Conservation (phyloP, 2,329 filamentous ascomycete species). For the Aspergillus fumigatus region DNA sequence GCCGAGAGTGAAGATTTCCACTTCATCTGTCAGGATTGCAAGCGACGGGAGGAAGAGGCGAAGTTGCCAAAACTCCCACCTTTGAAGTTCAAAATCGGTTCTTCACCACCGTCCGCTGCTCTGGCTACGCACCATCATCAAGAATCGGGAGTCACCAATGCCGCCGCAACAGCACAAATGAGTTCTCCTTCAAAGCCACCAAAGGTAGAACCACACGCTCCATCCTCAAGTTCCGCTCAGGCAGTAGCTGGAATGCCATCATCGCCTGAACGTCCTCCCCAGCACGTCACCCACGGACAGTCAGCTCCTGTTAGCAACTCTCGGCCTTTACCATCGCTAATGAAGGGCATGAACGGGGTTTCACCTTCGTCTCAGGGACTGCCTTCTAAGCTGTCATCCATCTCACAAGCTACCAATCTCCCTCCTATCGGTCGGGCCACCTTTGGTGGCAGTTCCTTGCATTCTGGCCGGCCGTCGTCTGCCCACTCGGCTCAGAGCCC, state of each 20-base stretch:
- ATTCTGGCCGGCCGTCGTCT: constrained; percentile 37
- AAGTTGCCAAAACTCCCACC: constrained; percentile 59
- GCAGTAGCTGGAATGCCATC: constrained; percentile 14
- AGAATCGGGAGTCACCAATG: constrained; percentile 22
- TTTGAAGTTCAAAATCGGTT: constrained; percentile 54
- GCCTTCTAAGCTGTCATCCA: constrained; percentile 22
- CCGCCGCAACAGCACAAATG: constrained; percentile 17
- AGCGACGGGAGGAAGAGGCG: constrained; percentile 59
- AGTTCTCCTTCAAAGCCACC: constrained; percentile 18
- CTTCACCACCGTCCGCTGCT: constrained; percentile 38
- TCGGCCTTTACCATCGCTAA: constrained; percentile 31
- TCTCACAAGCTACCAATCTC: constrained; percentile 27
- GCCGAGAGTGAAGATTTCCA: constrained; percentile 83
- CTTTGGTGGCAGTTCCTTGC: constrained; percentile 24
- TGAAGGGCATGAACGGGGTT: constrained; percentile 26
- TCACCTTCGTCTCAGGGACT: constrained; percentile 21
- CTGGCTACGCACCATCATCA: constrained; percentile 8
- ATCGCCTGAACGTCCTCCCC: constrained; percentile 29
- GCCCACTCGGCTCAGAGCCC: constrained; percentile 36
- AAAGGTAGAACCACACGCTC: constrained; percentile 10
- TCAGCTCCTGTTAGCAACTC: constrained; percentile 23
- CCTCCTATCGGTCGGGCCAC: constrained; percentile 21
- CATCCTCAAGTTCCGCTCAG: constrained; percentile 10
- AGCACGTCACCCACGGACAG: constrained; percentile 16
- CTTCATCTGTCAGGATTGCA: constrained; percentile 78